Evolutionary conservation across 225 moss, liverwort and hornwort genomes (phyloP).

Genomic region (Pseudisothecium myosuroides): DNA sequence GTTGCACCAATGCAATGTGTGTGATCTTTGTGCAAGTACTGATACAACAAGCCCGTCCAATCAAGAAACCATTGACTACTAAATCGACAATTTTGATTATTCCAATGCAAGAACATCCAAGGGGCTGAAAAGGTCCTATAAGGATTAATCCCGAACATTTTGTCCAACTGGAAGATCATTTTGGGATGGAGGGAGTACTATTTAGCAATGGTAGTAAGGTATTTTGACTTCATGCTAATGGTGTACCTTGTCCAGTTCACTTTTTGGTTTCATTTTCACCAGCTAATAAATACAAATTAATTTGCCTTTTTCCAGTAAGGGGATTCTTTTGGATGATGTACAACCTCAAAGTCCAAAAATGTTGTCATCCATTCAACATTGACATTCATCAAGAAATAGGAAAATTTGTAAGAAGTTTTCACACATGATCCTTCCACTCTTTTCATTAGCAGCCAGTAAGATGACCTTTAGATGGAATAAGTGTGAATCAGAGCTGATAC

Average conservation of each 20-base stretch:
- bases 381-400: not conserved
- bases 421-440: not conserved
- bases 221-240: not conserved
- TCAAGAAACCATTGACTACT: not conserved
- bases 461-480: not conserved
- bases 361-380: not conserved
- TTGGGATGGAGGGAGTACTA: not conserved
- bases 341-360: too few species aligned
- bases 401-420: not conserved
- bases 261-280: not conserved
- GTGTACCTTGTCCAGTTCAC: not conserved
- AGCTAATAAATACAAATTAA: not conserved
- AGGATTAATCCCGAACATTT: not conserved
- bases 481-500: too few species aligned
- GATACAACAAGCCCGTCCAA: not conserved
- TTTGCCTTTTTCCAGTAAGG: not conserved
- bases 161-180: not conserved
- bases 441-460: not conserved
- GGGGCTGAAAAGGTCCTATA: rapidly evolving
- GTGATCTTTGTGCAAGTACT: not conserved
- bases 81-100: not conserved
- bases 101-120: rapidly evolving
- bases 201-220: not conserved
- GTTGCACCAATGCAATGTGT: too few species aligned
- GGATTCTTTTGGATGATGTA: not conserved